Base-by-base conservation (phyloP, 192 early-diverging fungal species). In the Neocallimastix lanati region DNA sequence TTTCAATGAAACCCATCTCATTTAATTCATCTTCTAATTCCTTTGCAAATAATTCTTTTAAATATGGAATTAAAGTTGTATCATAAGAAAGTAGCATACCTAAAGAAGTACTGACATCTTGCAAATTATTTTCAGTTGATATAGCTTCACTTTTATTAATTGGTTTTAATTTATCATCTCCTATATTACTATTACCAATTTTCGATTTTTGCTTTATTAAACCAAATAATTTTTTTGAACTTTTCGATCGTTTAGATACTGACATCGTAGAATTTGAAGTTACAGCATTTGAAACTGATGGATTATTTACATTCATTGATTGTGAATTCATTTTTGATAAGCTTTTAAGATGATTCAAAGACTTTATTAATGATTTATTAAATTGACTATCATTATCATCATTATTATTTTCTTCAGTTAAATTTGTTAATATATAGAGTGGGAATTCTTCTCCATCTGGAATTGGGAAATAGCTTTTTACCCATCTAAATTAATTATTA, bases 51-150 rank as follows among this genome's bases (percentile, higher is more conserved):
- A 89, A 76, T 50, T 85, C 80, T 28, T 81, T 77, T 76, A 89
- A 77, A 78, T 81, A 89, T 21, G 87, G 86, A 28, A 89, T 84
- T 82, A 89, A 81, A 27, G 88, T 89, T 12, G 88, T 89, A 67
- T 88, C 86, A 81, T 86, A 88, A 1, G 88, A 83, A 67, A 67
- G 50, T n/a, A 67, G 18, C 50, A 67, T 67, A 67, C 50, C 9
- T 67, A 67, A 67, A 25, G 50, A 67, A 67, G 21, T 11, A 3
- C 7, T n/a, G 5, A 21, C 50, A 67, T 9, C 9, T 0, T 67
- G 3, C 25, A 4, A n/a, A 67, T 1, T n/a, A 25, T 18, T 83
- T 15, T 35, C 21, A 84, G 77, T 29, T 13, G 50, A 38, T 67
- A 29, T 4, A 76, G 79, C 79, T 76, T 82, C 76, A 35, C 78